Percentiles rank a stretch among this genome's conserved stretches.
These are phyloP conservation scores for Penicillium flavigenum DNA, from an alignment of 495 filamentous ascomycete species.

Conservation along the genomic window DNA sequence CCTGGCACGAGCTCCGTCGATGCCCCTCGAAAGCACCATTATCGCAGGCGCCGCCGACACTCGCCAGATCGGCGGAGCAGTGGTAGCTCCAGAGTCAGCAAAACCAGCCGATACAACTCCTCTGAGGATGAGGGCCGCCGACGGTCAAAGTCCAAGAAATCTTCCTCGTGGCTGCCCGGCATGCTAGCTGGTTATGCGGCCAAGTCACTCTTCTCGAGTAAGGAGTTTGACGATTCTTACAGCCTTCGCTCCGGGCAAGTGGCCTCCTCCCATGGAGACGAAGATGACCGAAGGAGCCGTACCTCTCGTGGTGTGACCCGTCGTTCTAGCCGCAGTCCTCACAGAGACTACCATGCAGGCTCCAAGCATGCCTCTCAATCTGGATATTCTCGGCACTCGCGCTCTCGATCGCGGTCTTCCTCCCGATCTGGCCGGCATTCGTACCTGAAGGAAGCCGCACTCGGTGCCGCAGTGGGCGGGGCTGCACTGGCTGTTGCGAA, in stretches of 20 bases:
- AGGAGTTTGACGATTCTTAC: conserved; percentile 61
- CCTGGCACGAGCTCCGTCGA: conserved; percentile 58
- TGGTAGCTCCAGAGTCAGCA: conserved; percentile 49
- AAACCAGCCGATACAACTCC: conserved; percentile 56
- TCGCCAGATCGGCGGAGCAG: conserved; percentile 49
- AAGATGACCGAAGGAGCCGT: conserved; percentile 43
- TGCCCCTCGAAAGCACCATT: conserved; percentile 66
- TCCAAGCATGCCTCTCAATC: conserved; percentile 13
- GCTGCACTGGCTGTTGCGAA: conserved; percentile 37
- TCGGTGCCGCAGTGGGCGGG: conserved; percentile 49
- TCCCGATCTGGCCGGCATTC: conserved; percentile 40
- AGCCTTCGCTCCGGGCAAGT: conserved; percentile 52
- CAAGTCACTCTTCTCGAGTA: conserved; percentile 52
- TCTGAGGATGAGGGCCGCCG: conserved; percentile 54
- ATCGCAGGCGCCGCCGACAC: conserved; percentile 41
- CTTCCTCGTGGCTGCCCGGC: conserved; percentile 51
- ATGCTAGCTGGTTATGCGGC: conserved; percentile 55
- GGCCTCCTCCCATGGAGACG: conserved; percentile 36
- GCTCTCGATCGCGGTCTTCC: conserved; percentile 49
- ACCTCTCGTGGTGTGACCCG: conserved; percentile 45
- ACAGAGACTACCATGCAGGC: conserved; percentile 32
- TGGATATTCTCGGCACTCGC: conserved; percentile 27
- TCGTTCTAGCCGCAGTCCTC: conserved; percentile 35
- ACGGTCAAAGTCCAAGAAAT: conserved; percentile 42
- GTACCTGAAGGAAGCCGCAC: conserved; percentile 41